phyloP scores from a whole-genome alignment of 2,329 filamentous ascomycete genomes.

The Hirsutella thompsonii region DNA sequence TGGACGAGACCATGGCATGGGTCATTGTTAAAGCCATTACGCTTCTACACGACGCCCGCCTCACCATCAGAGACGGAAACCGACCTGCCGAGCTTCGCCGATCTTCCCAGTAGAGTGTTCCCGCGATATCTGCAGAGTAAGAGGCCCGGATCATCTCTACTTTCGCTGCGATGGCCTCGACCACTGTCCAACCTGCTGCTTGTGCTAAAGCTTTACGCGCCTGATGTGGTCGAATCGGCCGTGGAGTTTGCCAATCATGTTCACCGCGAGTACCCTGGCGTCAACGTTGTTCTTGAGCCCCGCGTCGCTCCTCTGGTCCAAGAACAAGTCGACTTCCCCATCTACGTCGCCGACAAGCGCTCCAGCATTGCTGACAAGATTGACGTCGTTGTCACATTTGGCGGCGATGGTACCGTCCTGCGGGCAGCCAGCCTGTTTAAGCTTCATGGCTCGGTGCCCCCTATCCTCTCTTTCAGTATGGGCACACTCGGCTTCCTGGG shows the following conservation, averaged over 20 bases:
- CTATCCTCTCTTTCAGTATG: constrained; percentile 92
- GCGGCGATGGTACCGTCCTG: constrained; percentile 52
- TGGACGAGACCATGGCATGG: too few relatives aligned
- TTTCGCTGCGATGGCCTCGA: constrained; percentile 40
- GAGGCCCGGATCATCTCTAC: constrained; percentile 37
- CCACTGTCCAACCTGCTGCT: constrained; percentile 44
- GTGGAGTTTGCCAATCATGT: constrained; percentile 57
- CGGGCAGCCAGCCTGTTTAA: constrained; percentile 47
- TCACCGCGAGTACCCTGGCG: constrained; percentile 62
- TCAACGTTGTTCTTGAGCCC: constrained; percentile 74
- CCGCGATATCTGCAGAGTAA: constrained; percentile 22
- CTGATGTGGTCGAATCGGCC: constrained; percentile 37
- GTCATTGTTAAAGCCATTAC: background rate
- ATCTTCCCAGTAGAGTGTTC: constrained; percentile 19
- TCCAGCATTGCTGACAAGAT: constrained; percentile 61
- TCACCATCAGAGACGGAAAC: background rate
- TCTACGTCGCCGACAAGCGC: constrained; percentile 45
- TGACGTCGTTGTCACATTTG: constrained; percentile 80
- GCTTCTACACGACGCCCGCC: background rate
- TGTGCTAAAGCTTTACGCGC: constrained; percentile 44
- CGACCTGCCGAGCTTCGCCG: constrained; percentile 16
- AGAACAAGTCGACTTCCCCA: constrained; percentile 55
- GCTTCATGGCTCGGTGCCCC: constrained; percentile 68
- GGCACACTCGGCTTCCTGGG: constrained; percentile 89
- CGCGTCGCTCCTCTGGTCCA: constrained; percentile 62